Base-by-base conservation (phyloP, 2,329 filamentous ascomycete genomes). In the Cladorrhinum sp. region DNA sequence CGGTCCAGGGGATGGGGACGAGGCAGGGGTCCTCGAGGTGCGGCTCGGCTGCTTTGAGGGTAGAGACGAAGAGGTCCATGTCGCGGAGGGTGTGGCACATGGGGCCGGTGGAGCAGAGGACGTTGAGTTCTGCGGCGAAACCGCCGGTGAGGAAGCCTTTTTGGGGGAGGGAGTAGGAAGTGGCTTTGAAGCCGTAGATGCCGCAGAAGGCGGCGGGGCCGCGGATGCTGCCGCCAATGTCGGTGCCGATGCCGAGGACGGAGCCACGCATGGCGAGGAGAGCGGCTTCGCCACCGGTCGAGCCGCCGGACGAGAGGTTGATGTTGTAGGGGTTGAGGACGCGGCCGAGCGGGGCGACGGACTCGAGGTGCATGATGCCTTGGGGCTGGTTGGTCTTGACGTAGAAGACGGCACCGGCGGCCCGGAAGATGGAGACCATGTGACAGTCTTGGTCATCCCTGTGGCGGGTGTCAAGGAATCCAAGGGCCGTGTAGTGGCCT, bases 401-500 rank as follows among this genome's bases (percentile, higher is more conserved):
- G 18, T 62, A 71, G 0, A 74, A 65, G 0, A 76, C 65, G 7
- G 66, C 69, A 1, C 72, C 70, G 1, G 73, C 59, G 6, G 68
- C 62, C 6, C 72, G 65, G 5, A 75, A 66, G 5, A 72, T 67
- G 2, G 57, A 56, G 3, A 72, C 71, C 8, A 72, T 66, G 20
- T 74, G 65, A 14, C 69, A 70, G 36, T 71, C 68, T 1, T 62
- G 36, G 46, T 65, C 52, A 6, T 66, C 57, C 4, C n/a, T 46
- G 3, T 67, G 42, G 16, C 62, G 51, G 1, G 64, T 60, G 30
- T 66, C 65, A 16, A 59, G 59, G 54, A 63, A 57, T n/a, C 65
- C 65, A 16, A 62, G 24, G 0, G 73, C 72, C 0, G 76, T 83
- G 62, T 84, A 80, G 2, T 82, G 74, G 1, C 79, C 79, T 69